phyloP scores from a whole-genome alignment of 2,329 filamentous ascomycete species.

The Bipolaris victoriae region DNA sequence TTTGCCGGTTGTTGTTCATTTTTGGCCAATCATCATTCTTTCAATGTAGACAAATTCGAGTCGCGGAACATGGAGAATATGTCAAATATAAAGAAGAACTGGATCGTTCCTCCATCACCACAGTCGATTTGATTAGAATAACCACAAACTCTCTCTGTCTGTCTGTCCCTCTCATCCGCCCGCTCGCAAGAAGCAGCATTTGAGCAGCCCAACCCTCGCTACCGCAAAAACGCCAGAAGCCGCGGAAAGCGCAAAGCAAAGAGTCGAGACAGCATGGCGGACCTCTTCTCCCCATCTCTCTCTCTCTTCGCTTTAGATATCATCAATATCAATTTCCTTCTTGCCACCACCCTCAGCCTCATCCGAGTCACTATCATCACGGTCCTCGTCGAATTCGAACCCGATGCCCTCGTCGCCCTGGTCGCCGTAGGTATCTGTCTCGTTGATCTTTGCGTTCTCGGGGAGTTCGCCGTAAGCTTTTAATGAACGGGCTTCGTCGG shows the following conservation, averaged over 20 bases:
- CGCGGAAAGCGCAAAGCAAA: slow-evolving; percentile 15
- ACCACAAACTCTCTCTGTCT: not conserved
- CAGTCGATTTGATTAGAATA: slow-evolving; percentile 1
- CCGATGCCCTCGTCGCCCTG: slow-evolving; percentile 92
- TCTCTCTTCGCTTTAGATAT: slow-evolving; percentile 66
- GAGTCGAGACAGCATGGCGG: slow-evolving; percentile 48
- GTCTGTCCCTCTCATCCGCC: slow-evolving; percentile 35
- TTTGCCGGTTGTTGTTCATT: not conserved
- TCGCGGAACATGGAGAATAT: not conserved
- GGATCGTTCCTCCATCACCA: not conserved
- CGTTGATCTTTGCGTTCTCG: slow-evolving; percentile 99
- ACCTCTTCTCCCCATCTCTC: slow-evolving; percentile 19
- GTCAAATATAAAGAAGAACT: not conserved
- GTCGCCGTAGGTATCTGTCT: slow-evolving; percentile 92
- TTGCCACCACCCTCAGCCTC: slow-evolving; percentile 66
- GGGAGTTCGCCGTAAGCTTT: slow-evolving; percentile 98
- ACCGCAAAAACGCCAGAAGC: slow-evolving; percentile 21
- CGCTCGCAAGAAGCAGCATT: slow-evolving; percentile 50
- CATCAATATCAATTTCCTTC: slow-evolving; percentile 92
- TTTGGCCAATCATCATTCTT: not conserved
- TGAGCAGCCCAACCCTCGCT: slow-evolving; percentile 41
- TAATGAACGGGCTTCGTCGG: slow-evolving; percentile 89
- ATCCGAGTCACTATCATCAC: slow-evolving; percentile 60
- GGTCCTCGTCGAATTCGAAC: slow-evolving; percentile 98
- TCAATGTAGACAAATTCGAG: not conserved